Base-by-base conservation (phyloP, 192 early-diverging fungal species). In the Entophlyctis luteolus region DNA sequence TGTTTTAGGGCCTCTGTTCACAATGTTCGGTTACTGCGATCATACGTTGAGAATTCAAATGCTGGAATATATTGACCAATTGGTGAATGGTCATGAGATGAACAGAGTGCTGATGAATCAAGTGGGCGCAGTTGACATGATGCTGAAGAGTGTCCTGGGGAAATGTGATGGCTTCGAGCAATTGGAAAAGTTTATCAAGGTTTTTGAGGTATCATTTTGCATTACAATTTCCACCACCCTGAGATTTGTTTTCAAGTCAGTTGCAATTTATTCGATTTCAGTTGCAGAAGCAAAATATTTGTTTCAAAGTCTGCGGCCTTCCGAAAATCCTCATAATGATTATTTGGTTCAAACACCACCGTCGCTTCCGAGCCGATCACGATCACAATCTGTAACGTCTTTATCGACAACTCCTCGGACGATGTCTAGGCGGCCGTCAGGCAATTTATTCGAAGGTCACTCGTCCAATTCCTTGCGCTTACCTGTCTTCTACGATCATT, bases 281-380 rank as follows among this genome's bases (percentile, higher is more conserved):
- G 72, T 76, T n/a, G 72, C 78, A 4, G 78, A 79, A 45, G 70
- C 72, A 10, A 73, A 72, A 47, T 49, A 70, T 31, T 4, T 76
- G 23, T 57, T 79, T 10, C 28, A 48, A 33, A 66, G 69, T 39
- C 58, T 79, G 3, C 54, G 73, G 2, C 55, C 55, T 18, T 67
- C 29, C 45, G 35, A 67, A 46, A 45, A 23, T 12, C 29, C 52
- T 10, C 52, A 27, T 29, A 4, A 8, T 29, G 54, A 55, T 33
- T 5, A 14, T 22, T 32, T 20, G 18, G 54, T 34, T 5, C 22
- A 52, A 10, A 18, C 54, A 27, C 49, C n/a, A 23, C 49, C 49
- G 8, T 57, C 55, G 8, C 32, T 63, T 12, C n/a, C n/a, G n/a
- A 49, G 12, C 4, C 42, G 60, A 33, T 22, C 33, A 16, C 42